phyloP scores from a whole-genome alignment of 768 basidiomycete genomes.

The Boletus vermiculosoides region DNA sequence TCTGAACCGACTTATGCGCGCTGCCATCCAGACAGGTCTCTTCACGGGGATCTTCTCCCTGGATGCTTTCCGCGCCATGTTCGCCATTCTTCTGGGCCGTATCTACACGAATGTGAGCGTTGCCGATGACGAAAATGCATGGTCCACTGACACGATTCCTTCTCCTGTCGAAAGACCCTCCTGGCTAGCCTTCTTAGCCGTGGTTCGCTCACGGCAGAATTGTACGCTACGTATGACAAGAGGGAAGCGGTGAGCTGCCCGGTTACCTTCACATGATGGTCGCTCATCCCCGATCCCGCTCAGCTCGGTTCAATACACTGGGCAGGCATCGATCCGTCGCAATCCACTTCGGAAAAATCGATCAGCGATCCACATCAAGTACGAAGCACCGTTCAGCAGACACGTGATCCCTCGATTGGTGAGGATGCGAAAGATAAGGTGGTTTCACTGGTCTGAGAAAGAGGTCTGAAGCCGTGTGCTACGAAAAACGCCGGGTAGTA shows the following conservation, averaged over 20 bases:
- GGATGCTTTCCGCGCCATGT: slow-evolving; percentile 40
- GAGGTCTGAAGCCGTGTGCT: no score
- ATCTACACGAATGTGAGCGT: slow-evolving; percentile 47
- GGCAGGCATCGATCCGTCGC: background rate
- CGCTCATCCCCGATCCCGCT: background rate
- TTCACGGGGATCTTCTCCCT: slow-evolving; percentile 1
- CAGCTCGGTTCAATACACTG: slow-evolving; percentile 5
- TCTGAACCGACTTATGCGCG: slow-evolving; percentile 8
- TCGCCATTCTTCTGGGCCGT: slow-evolving; percentile 40
- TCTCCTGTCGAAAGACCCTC: background rate
- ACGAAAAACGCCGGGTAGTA: no score
- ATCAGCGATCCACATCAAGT: background rate
- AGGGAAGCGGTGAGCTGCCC: background rate
- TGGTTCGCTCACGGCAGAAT: background rate
- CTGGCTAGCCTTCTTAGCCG: slow-evolving; percentile 11
- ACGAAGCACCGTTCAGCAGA: background rate
- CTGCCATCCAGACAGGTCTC: slow-evolving; percentile 8
- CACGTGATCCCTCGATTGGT: background rate
- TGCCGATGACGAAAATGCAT: background rate
- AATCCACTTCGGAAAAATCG: background rate
- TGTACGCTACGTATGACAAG: background rate
- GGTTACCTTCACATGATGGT: no score
- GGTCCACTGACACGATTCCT: no score
- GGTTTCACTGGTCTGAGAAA: background rate
- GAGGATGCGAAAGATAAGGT: background rate